phyloP scores from a whole-genome alignment of 331 rosid species.

The Dryas integrifolia region DNA sequence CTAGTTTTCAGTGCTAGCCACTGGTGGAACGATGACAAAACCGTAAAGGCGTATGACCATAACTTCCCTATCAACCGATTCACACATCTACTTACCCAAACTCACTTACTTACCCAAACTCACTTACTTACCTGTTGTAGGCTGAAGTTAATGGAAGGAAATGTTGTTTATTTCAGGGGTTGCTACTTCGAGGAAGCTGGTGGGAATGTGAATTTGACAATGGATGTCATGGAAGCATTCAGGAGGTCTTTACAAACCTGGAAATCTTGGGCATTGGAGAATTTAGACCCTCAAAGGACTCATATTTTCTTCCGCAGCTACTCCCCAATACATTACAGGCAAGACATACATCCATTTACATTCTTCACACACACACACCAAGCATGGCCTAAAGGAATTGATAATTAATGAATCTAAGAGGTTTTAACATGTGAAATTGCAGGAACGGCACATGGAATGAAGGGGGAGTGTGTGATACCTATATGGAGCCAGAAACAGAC shows the following conservation, averaged over 20 bases:
- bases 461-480: constrained; percentile 58
- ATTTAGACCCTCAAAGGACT: constrained; percentile 50
- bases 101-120: no score
- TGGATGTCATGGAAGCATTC: constrained; percentile 71
- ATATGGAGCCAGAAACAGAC: constrained; percentile 57
- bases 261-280: constrained; percentile 65
- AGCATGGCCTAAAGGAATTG: constrained; percentile 8
- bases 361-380: neutral
- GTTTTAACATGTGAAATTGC: constrained; percentile 34
- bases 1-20: constrained; percentile 77
- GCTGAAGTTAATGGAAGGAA: neutral
- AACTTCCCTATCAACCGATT: neutral
- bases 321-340: constrained; percentile 80
- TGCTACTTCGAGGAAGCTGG: constrained; percentile 68
- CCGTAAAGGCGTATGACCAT: constrained; percentile 41
- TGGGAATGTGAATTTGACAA: constrained; percentile 47
- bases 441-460: constrained; percentile 80
- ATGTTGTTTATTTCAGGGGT: constrained; percentile 47
- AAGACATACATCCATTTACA: constrained; percentile 23
- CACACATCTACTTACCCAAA: no score
- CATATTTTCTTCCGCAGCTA: constrained; percentile 71
- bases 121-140: neutral
- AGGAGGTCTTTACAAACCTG: constrained; percentile 63
- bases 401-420: constrained; percentile 12
- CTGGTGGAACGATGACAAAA: constrained; percentile 83